These are phyloP conservation scores for Lithospermum erythrorhizon DNA, from an alignment of 257 asterid species.

Conservation along the genomic window DNA sequence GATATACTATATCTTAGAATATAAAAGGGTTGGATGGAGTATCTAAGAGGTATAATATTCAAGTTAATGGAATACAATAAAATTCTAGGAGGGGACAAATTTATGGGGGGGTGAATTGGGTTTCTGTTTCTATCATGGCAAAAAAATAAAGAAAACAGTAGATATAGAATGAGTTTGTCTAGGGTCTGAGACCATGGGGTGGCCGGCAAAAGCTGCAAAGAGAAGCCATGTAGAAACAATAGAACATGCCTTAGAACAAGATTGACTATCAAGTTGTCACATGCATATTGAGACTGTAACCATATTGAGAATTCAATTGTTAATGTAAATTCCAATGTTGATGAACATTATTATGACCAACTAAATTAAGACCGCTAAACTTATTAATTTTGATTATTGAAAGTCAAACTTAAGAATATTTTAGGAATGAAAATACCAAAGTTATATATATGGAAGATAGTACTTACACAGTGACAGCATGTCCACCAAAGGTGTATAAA, in stretches of 20 bases:
- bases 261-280: not conserved
- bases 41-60: too few species aligned
- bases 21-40: too few species aligned
- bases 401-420: too few species aligned
- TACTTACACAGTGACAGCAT: slow-evolving; percentile 96
- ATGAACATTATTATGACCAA: slow-evolving; percentile 1
- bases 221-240: slow-evolving; percentile 36
- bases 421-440: too few species aligned
- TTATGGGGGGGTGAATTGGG: not conserved
- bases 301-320: not conserved
- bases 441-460: not conserved
- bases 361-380: not conserved
- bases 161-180: slow-evolving; percentile 29
- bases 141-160: slow-evolving; percentile 14
- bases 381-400: too few species aligned
- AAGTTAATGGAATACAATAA: too few species aligned
- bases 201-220: slow-evolving; percentile 80
- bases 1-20: too few species aligned
- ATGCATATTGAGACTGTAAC: not conserved
- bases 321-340: too few species aligned
- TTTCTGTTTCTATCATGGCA: slow-evolving; percentile 10
- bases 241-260: slow-evolving; percentile 13
- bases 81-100: slow-evolving; percentile 4
- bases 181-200: slow-evolving; percentile 25
- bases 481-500: slow-evolving; percentile 93